Conservation (phyloP, 176 grass and related monocot genomes). For the Zea luxurians region DNA sequence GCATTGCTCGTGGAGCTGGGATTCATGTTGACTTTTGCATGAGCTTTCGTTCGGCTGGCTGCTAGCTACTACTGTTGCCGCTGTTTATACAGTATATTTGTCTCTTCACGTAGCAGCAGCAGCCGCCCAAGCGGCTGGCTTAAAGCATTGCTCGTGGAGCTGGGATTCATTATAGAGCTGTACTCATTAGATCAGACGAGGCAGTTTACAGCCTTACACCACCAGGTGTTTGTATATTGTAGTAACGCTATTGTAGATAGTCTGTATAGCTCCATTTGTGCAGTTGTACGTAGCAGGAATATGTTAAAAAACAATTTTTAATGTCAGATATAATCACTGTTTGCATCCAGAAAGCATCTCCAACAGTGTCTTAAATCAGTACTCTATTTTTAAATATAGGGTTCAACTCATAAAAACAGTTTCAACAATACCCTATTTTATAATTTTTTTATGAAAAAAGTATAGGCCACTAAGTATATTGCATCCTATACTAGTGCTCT, state of each 20-base stretch:
- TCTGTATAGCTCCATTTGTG: conserved; percentile 28
- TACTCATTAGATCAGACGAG: conserved; percentile 30
- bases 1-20: neutral
- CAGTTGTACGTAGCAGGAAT: conserved; percentile 21
- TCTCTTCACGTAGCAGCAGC: no score
- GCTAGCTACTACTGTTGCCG: no score
- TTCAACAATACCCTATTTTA: no score
- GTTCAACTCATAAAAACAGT: no score
- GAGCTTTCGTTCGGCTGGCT: conserved; percentile 10
- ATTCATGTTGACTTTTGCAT: neutral
- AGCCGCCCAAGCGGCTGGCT: no score
- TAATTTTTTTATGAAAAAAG: no score
- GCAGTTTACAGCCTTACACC: conserved; percentile 5
- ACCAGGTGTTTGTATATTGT: neutral
- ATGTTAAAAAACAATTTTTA: neutral
- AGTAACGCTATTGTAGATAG: conserved; percentile 32
- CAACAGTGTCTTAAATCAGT: no score
- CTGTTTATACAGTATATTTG: no score
- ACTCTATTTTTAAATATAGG: no score
- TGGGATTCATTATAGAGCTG: conserved; percentile 27
- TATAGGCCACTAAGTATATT: no score
- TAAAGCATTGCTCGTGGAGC: no score
- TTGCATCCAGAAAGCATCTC: neutral
- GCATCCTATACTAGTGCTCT: no score
- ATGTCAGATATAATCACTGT: neutral